Conservation (phyloP, 257 asterid species). For the Penstemon newberryi region DNA sequence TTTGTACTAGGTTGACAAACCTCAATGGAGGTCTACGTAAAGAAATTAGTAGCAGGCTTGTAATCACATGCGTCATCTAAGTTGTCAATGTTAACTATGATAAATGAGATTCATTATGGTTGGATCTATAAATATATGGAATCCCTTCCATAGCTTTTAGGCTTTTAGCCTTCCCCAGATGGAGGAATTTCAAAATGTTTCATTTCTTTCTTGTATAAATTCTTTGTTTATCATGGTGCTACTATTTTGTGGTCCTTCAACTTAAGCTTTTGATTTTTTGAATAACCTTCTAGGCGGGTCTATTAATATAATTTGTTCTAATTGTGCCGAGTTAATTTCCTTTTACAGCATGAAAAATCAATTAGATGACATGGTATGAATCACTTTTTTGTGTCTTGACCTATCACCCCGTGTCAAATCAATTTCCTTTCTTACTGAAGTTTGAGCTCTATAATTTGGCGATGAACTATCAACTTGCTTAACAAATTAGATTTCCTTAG, state of each 20-base stretch:
- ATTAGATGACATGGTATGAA: background rate
- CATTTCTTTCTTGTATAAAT: no score
- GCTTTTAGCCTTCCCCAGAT: no score
- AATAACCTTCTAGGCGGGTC: background rate
- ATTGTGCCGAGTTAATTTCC: background rate
- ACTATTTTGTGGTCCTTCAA: background rate
- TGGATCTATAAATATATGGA: no score
- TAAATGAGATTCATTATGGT: no score
- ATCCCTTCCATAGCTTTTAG: no score
- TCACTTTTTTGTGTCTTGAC: constrained; percentile 10
- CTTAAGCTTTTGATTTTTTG: background rate
- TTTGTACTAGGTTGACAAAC: no score
- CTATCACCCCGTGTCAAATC: background rate
- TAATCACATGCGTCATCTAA: no score
- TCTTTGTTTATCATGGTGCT: no score
- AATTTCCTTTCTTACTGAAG: background rate
- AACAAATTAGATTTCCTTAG: background rate
- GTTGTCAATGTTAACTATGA: no score
- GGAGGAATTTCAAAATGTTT: no score
- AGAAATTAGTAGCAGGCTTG: no score
- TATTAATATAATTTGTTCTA: background rate
- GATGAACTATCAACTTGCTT: background rate
- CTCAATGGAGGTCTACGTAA: no score
- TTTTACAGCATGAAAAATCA: background rate
- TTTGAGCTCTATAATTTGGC: constrained; percentile 1